A percentile compares a stretch with the other conserved stretches of the same genome.
Evolutionary conservation across 441 rosid genomes (phyloP).

Genomic region (Francoa sonchifolia): DNA sequence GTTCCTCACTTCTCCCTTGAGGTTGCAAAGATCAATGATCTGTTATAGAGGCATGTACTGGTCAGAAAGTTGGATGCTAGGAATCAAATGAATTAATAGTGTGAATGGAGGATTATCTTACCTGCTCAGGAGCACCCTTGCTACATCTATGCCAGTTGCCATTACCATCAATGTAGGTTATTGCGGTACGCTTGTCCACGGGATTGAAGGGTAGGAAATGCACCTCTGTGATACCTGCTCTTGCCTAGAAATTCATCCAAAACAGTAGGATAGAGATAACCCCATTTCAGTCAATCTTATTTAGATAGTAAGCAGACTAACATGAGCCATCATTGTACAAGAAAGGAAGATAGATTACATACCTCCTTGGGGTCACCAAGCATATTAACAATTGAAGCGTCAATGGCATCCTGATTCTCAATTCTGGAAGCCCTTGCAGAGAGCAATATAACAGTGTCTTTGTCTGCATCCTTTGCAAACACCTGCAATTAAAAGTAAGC

Average conservation of each 20-base stretch:
- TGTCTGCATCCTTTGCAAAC: conserved; percentile 31
- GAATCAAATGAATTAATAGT: background rate
- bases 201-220: too few relatives aligned
- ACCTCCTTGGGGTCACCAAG: conserved; percentile 43
- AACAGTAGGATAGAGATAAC: too few relatives aligned
- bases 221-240: background rate
- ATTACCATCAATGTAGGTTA: conserved; percentile 30
- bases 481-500: too few relatives aligned
- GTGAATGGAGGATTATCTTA: background rate
- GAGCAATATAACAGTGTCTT: conserved; percentile 33
- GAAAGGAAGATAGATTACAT: background rate
- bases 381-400: conserved; percentile 36
- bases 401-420: conserved; percentile 46
- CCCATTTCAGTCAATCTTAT: too few relatives aligned
- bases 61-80: background rate
- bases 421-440: conserved; percentile 45
- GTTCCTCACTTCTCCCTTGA: conserved; percentile 24
- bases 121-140: conserved; percentile 65
- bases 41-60: background rate
- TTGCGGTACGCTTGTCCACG: conserved; percentile 47
- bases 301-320: background rate
- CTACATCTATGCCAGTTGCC: conserved; percentile 51
- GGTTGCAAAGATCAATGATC: background rate
- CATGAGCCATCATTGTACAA: background rate
- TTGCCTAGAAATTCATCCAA: background rate